Evolutionary conservation across 257 asterid genomes (phyloP).

Genomic region (Primulina eburnea): DNA sequence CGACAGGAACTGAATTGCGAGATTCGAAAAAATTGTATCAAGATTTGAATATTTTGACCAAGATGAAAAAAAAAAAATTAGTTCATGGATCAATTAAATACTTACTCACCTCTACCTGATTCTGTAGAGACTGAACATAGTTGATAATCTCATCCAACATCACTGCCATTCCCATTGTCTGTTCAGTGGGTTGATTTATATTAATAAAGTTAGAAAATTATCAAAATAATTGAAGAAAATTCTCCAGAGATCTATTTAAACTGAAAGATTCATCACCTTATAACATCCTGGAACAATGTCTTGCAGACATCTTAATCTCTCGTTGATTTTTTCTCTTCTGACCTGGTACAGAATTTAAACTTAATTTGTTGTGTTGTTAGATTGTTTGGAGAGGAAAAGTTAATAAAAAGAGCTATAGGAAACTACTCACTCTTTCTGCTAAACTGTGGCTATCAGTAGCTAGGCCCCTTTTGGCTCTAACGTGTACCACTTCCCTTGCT

Average conservation of each 20-base stretch:
- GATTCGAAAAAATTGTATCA: slow-evolving; percentile 3
- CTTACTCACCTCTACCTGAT: slow-evolving; percentile 79
- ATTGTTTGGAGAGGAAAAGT: background rate
- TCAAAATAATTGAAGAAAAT: background rate
- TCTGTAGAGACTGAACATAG: slow-evolving; percentile 86
- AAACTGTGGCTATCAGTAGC: slow-evolving; percentile 96
- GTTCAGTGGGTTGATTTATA: slow-evolving; percentile 12
- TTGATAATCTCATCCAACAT: slow-evolving; percentile 92
- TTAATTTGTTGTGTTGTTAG: background rate
- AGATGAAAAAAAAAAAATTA: background rate
- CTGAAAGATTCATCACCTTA: slow-evolving; percentile 42
- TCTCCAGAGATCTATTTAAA: no score
- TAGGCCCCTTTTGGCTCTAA: slow-evolving; percentile 89
- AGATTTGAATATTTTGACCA: background rate
- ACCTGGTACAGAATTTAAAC: slow-evolving; percentile 37
- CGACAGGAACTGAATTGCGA: slow-evolving; percentile 59
- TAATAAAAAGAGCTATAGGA: background rate
- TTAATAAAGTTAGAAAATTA: no score
- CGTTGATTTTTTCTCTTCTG: slow-evolving; percentile 88
- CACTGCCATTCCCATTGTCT: slow-evolving; percentile 96
- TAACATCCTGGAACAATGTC: slow-evolving; percentile 95
- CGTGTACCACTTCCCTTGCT: slow-evolving; percentile 71
- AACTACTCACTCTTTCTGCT: slow-evolving; percentile 73
- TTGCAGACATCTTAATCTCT: slow-evolving; percentile 72
- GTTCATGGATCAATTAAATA: background rate